These are phyloP conservation scores for Cucurbita ficifolia DNA, from an alignment of 306 rosid genomes.

Conservation along the genomic window DNA sequence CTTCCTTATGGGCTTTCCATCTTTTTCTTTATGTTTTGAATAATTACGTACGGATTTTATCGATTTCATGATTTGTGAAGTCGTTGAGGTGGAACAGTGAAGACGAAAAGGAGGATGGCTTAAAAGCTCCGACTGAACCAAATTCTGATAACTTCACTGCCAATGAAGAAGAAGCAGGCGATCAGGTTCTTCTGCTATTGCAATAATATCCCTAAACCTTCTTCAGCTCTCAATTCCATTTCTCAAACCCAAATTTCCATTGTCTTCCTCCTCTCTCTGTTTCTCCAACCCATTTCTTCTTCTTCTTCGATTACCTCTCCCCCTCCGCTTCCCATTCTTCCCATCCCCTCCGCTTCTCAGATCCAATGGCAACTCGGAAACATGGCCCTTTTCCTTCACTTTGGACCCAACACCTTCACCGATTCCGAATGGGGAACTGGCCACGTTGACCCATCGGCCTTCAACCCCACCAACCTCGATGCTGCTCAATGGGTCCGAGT, in stretches of 20 bases:
- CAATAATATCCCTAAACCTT: neutral
- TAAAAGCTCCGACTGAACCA: neutral
- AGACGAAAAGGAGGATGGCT: neutral
- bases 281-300: neutral
- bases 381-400: conserved; percentile 82
- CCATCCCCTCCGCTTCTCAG: conserved; percentile 62
- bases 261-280: neutral
- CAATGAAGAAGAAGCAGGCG: neutral
- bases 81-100: neutral
- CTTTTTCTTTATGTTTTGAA: too few species aligned
- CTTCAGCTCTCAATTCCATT: neutral
- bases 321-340: conserved; percentile 76
- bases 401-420: conserved; percentile 81
- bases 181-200: neutral
- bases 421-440: conserved; percentile 81
- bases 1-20: too few species aligned
- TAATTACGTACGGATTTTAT: too few species aligned
- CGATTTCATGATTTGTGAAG: too few species aligned
- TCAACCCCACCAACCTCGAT: conserved; percentile 51
- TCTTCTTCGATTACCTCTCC: conserved; percentile 15
- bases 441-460: conserved; percentile 31
- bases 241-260: neutral
- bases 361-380: conserved; percentile 64
- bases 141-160: neutral
- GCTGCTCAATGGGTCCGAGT: conserved; percentile 70